Percentiles rank a stretch among this genome's conserved stretches.
These are phyloP conservation scores for Azolla pinnata DNA, from an alignment of 75 land plant genomes.

Conservation along the genomic window DNA sequence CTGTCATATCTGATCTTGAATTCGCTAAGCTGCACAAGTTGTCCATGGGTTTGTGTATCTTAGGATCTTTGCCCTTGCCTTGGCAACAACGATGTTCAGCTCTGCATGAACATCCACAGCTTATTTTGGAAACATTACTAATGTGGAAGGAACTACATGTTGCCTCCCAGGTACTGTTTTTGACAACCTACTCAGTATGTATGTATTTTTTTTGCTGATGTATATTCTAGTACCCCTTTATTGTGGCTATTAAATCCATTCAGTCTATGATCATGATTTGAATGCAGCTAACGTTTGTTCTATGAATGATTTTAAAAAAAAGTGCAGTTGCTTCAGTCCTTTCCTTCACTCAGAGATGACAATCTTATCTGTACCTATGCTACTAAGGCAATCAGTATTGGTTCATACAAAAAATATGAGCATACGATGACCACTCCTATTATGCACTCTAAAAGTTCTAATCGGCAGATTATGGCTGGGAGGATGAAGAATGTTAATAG, in stretches of 20 bases:
- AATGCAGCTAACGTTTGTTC: too few species aligned
- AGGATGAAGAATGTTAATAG: too few species aligned
- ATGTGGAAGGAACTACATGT: constrained; percentile 97
- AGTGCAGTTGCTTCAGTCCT: constrained; percentile 71
- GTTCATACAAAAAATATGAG: constrained; percentile 42
- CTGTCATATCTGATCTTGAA: constrained; percentile 65
- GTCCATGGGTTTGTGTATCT: constrained; percentile 87
- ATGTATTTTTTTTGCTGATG: too few species aligned
- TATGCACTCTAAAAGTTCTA: constrained; percentile 36
- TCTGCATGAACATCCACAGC: constrained; percentile 87
- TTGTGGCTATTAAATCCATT: too few species aligned
- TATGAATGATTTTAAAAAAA: too few species aligned
- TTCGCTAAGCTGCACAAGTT: constrained; percentile 61
- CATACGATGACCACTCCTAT: constrained; percentile 33
- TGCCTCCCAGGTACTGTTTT: constrained; percentile 83
- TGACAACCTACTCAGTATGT: too few species aligned
- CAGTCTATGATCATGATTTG: too few species aligned
- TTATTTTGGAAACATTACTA: constrained; percentile 85
- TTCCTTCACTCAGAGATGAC: constrained; percentile 85
- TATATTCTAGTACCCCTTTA: too few species aligned
- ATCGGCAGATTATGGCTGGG: constrained; percentile 27
- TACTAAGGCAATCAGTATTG: constrained; percentile 77
- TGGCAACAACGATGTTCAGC: constrained; percentile 97
- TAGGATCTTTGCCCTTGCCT: constrained; percentile 81
- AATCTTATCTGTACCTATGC: constrained; percentile 64